A percentile compares a stretch with the other conserved stretches of the same genome.
These are phyloP conservation scores for Pluteus cervinus DNA, from an alignment of 768 basidiomycete genomes.

Conservation along the genomic window DNA sequence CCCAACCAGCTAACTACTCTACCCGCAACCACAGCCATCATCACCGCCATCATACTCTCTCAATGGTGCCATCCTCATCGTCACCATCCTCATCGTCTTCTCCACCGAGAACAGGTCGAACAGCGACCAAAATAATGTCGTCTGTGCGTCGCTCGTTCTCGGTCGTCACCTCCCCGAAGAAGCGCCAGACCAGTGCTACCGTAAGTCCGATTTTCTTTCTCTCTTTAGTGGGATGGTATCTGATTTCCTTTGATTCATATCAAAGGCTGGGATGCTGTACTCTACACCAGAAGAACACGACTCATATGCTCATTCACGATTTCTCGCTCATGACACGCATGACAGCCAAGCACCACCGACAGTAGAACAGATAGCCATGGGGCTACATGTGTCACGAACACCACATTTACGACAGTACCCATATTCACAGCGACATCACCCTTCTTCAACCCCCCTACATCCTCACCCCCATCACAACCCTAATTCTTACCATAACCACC, in stretches of 20 bases:
- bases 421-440: constrained; percentile 16
- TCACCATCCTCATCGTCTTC: neutral
- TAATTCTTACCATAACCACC: constrained; percentile 16
- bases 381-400: constrained; percentile 69
- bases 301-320: constrained; percentile 8
- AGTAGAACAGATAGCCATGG: constrained; percentile 77
- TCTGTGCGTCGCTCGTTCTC: constrained; percentile 6
- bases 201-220: too few species aligned
- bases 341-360: constrained; percentile 27
- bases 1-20: too few species aligned
- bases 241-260: neutral
- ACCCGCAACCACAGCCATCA: too few species aligned
- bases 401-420: constrained; percentile 54
- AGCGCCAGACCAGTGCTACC: too few species aligned
- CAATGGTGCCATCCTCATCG: too few species aligned
- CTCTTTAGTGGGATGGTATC: neutral
- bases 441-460: neutral
- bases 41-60: too few species aligned
- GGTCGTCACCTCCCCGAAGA: constrained; percentile 14
- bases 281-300: constrained; percentile 14
- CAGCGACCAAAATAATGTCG: constrained; percentile 6
- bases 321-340: constrained; percentile 16
- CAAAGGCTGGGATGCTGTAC: neutral
- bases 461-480: neutral
- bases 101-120: neutral